These are phyloP conservation scores for Candida jianshihensis DNA, from an alignment of 805 yeast genomes.

Conservation along the genomic window DNA sequence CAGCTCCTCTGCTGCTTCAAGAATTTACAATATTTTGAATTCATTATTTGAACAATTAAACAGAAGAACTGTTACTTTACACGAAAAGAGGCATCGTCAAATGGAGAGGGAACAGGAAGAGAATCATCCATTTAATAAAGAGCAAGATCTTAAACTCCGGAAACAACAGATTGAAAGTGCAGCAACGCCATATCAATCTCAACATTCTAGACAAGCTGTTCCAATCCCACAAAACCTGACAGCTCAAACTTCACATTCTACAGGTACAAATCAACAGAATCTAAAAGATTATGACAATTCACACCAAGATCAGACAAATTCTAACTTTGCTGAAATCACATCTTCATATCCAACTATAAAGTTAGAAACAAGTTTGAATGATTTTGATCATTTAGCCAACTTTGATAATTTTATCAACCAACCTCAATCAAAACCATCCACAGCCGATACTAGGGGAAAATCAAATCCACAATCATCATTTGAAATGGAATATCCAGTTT, in stretches of 20 bases:
- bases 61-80: slow-evolving; percentile 53
- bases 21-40: slow-evolving; percentile 75
- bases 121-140: slow-evolving; percentile 8
- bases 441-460: no score
- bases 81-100: slow-evolving; percentile 21
- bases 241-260: slow-evolving; percentile 3
- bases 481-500: no score
- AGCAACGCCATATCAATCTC: slow-evolving; percentile 5
- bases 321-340: slow-evolving; percentile 5
- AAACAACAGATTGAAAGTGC: slow-evolving; percentile 3
- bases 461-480: no score
- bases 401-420: slow-evolving; percentile 24
- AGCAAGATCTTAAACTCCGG: background rate
- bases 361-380: slow-evolving; percentile 15
- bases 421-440: no score
- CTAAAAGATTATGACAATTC: no score
- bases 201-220: slow-evolving; percentile 8
- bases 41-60: slow-evolving; percentile 76
- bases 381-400: slow-evolving; percentile 23
- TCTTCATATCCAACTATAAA: slow-evolving; percentile 12
- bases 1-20: slow-evolving; percentile 67
- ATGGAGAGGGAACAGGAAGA: slow-evolving; percentile 8
- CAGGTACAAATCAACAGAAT: slow-evolving; percentile 1
- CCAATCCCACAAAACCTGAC: slow-evolving; percentile 23
- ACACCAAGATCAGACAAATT: background rate